Base-by-base conservation (phyloP, 371 early-diverging fungal genomes). In the Mucor racemosus region DNA sequence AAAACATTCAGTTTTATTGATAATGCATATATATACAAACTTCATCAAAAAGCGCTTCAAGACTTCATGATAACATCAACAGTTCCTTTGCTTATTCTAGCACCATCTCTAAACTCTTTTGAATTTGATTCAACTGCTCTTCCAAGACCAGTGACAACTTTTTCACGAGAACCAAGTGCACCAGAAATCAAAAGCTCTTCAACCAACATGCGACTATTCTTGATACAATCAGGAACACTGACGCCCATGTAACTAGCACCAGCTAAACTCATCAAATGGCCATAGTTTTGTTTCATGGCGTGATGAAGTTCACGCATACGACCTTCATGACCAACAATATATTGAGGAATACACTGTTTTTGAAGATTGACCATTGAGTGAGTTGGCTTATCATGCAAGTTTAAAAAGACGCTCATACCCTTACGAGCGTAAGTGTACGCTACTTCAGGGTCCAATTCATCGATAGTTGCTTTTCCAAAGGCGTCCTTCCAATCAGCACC, bases 311-410 rank as follows among this genome's bases (percentile, higher is more conserved):
- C 76, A 26, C 76, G 63, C 67, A 97, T 75, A 39, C 90, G 76
- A 14, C 85, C 79, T 35, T 82, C 61, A 67, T 97, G 96, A 0
- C 95, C 97, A 0, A 96, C 94, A 0, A 79, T 65, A 69, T 96
- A 97, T 65, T 95, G 93, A 9, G 97, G 96, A 55, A 97, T 96
- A 73, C 98, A 97, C n/a, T 89, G 76, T 4, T 71, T 65, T n/a
- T 91, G 88, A 15, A 95, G 55, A 39, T 84, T 75, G 1, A 86
- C 90, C 54, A 78, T 74, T 6, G 76, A 62, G 33, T 82, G 81
- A 0, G 78, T 72, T 0, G 95, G 94, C 1, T 68, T n/a, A 0
- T 68, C 74, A 15, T 78, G 59, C 2, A 94, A 84, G 11, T 85
- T 79, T 5, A 94, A 79, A 40, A 86, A 88, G 7, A 72, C 60